Base-by-base conservation (phyloP, 805 yeast genomes). In the Candida ortonii region DNA sequence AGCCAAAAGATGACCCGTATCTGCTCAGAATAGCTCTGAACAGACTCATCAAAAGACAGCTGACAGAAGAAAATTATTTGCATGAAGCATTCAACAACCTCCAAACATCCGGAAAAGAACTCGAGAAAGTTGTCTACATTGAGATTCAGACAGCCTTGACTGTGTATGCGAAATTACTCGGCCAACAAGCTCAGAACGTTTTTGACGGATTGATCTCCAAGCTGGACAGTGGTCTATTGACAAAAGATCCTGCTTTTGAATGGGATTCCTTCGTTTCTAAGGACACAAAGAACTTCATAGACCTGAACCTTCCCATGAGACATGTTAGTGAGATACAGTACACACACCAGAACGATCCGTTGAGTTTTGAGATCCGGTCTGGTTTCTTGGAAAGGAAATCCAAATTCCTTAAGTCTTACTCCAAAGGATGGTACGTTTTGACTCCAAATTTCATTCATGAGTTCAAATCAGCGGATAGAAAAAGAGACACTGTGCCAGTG, bases 401-500 rank as follows among this genome's bases (percentile, higher is more conserved):
- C 6, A 90, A 90, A 67, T 89, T 78, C 57, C 68, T 93, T 46
- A 89, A 89, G 65, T 82, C 90, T n/a, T 93, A 88, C 61, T 77
- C 95, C 4, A 73, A 79, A 43, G 95, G 93, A 3, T 93, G 84
- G 78, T 93, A 87, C 55, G 96, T 90, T 13, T 67, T 90, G 47
- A 88, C 98, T 3, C 84, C 96, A 37, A 79, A 80, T 37, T 88
- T 77, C 52, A 65, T 90, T 36, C 97, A 93, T 57, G 98, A 90
- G 63, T 85, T 90, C 64, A 89, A 88, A 64, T 61, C 87, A 1
- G 61, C 78, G 3, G 96, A 89, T 58, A 72, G 95, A 36, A 83
- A 79, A 52, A 83, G 76, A 53, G 96, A 88, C 57, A 74, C 84
- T 33, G 53, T 70, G 11, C 97, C 97, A 2, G 79, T 84, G 16